Base-by-base conservation (phyloP, 2,329 filamentous ascomycete species). In the Endoconidiophora polonica region DNA sequence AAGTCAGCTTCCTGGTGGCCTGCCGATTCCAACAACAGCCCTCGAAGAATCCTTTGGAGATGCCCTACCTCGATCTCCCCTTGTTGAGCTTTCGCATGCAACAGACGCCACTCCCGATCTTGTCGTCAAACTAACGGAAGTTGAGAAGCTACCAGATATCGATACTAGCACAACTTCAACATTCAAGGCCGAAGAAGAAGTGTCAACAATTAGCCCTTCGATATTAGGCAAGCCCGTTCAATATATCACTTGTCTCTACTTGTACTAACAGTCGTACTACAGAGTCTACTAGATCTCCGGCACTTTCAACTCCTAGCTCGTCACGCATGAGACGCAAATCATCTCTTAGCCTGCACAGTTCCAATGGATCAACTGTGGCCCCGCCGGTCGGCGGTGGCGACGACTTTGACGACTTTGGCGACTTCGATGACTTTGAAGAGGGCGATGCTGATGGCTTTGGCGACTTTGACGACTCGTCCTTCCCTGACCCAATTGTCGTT, bases 401-500 rank as follows among this genome's bases (percentile, higher is more conserved):
- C 55, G 72, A 70, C 40, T 76, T 75, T 59, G 74, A 70, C 20
- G 75, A 78, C 54, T 73, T 76, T 63, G 74, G 79, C 59, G 75
- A 77, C 54, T 79, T 76, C 63, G 74, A 79, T 60, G 75, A 77
- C 54, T 79, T 79, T 56, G 73, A 77, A 58, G 75, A 78, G 58
- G 71, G 69, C 56, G 70, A 66, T 5, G 68, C 68, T 43, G 69
- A 68, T 23, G 74, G 74, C 58, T 80, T 81, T 65, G 76, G 77
- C 58, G 81, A 84, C 58, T 86, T 86, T 63, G 79, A 83, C 59
- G 82, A 81, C 56, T 39, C 42, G 10, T 79, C 71, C 37, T 86
- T 86, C 60, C 74, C 85, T 58, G 68, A 76, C 60, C 62, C 74
- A 51, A 68, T 69, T 49, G 60, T 64, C 24, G 56, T 63, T 39